phyloP scores from a whole-genome alignment of 305 asterid genomes.

The Coffea humblotiana region DNA sequence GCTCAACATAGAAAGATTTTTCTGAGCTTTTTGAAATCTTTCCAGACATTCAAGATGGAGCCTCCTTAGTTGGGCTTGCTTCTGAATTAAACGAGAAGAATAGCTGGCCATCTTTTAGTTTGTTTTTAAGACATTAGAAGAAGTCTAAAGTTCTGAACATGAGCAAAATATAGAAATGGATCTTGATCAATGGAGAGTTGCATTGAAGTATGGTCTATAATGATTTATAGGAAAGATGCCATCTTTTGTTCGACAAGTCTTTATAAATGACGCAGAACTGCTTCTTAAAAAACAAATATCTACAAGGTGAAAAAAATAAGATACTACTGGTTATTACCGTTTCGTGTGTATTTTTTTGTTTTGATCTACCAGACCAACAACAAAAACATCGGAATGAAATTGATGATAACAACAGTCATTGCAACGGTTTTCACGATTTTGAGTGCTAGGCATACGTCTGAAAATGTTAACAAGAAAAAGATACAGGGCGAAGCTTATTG shows the following conservation, averaged over 20 bases:
- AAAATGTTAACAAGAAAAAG: background rate
- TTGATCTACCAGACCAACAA: too few species aligned
- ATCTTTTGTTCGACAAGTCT: background rate
- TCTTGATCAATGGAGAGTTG: background rate
- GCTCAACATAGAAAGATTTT: background rate
- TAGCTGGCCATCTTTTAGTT: background rate
- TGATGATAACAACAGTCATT: too few species aligned
- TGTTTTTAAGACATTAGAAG: background rate
- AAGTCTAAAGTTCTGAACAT: background rate
- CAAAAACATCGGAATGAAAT: too few species aligned
- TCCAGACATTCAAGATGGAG: background rate
- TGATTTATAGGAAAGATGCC: background rate
- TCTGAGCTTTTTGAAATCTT: background rate
- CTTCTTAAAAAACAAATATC: background rate
- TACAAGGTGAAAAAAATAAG: too few species aligned
- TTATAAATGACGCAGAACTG: background rate
- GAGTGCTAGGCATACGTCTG: background rate
- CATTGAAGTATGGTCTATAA: background rate
- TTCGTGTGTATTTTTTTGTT: too few species aligned
- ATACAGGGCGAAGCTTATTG: background rate
- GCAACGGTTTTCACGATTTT: background rate
- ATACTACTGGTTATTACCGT: too few species aligned
- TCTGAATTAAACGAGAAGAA: background rate
- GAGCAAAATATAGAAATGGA: background rate
- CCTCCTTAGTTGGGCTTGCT: background rate